These are phyloP conservation scores for Melampsora americana DNA, from an alignment of 1,284 basidiomycete genomes.

Conservation along the genomic window DNA sequence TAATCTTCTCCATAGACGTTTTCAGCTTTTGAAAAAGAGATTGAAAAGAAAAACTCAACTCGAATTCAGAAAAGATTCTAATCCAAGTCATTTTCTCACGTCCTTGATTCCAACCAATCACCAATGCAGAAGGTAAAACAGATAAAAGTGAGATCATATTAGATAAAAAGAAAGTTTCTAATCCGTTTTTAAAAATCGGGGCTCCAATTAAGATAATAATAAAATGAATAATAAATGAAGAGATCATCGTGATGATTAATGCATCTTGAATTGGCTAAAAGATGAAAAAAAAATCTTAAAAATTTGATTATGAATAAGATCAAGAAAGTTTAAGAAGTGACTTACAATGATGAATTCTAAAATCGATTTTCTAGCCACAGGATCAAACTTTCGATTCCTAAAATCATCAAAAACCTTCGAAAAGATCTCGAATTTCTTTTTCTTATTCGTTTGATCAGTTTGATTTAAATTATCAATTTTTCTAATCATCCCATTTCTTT, in stretches of 20 bases:
- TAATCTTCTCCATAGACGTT: no score
- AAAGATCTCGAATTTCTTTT: not conserved
- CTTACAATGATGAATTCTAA: not conserved
- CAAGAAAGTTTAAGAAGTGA: no score
- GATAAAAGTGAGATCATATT: conserved; percentile 67
- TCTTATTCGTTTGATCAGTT: not conserved
- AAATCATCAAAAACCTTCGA: not conserved
- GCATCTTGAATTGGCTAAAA: conserved; percentile 60
- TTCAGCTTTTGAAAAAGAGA: no score
- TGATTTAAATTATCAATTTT: not conserved
- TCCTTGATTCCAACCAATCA: conserved; percentile 61
- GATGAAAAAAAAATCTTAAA: no score
- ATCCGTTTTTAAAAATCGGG: conserved; percentile 63
- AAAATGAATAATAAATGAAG: conserved; percentile 59
- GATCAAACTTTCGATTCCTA: not conserved
- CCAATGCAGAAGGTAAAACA: conserved; percentile 67
- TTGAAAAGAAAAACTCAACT: no score
- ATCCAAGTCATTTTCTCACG: conserved; percentile 60
- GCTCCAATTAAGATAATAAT: conserved; percentile 71
- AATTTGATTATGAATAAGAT: no score
- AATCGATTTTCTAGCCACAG: not conserved
- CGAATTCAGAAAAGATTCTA: conserved; percentile 71
- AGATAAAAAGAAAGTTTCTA: conserved; percentile 65
- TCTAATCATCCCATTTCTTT: not conserved
- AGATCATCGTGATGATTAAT: conserved; percentile 60